These are phyloP conservation scores for Kuraishia cidri DNA, from an alignment of 805 yeast species.

Conservation along the genomic window DNA sequence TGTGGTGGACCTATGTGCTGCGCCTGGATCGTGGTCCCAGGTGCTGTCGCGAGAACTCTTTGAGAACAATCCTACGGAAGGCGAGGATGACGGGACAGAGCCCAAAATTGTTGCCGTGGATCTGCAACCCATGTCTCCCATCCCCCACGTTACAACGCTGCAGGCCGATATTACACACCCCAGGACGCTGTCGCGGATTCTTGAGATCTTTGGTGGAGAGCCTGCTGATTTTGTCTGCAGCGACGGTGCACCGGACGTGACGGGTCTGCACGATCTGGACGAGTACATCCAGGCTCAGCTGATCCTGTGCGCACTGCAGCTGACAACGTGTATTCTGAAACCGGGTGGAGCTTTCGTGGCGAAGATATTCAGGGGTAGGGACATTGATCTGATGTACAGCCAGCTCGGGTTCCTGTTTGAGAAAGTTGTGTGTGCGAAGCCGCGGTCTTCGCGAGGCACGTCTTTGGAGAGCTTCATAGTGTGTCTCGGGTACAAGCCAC, in stretches of 20 bases:
- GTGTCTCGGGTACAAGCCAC: slow-evolving; percentile 80
- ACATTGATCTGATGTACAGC: slow-evolving; percentile 88
- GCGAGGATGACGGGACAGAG: slow-evolving; percentile 17
- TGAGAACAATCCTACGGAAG: slow-evolving; percentile 17
- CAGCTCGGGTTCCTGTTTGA: slow-evolving; percentile 84
- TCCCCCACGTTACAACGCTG: slow-evolving; percentile 79
- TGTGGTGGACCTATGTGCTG: slow-evolving; percentile 97
- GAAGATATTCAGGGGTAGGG: slow-evolving; percentile 92
- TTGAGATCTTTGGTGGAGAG: slow-evolving; percentile 81
- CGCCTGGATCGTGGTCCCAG: slow-evolving; percentile 98
- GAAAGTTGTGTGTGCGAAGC: slow-evolving; percentile 89
- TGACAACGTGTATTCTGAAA: slow-evolving; percentile 81
- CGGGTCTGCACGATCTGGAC: slow-evolving; percentile 93
- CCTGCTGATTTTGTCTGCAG: slow-evolving; percentile 94
- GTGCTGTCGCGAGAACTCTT: slow-evolving; percentile 70
- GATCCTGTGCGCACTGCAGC: slow-evolving; percentile 81
- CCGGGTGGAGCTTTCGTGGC: slow-evolving; percentile 95
- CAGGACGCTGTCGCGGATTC: slow-evolving; percentile 65
- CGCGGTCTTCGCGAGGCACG: slow-evolving; percentile 90
- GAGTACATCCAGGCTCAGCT: slow-evolving; percentile 96
- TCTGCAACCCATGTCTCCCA: slow-evolving; percentile 95
- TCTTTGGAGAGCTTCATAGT: slow-evolving; percentile 92
- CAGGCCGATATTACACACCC: slow-evolving; percentile 99
- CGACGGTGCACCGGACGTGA: slow-evolving; percentile 98
- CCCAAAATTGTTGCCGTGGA: slow-evolving; percentile 86